Base-by-base conservation (phyloP, 176 grass and related monocot species). In the Oryza glaberrima region DNA sequence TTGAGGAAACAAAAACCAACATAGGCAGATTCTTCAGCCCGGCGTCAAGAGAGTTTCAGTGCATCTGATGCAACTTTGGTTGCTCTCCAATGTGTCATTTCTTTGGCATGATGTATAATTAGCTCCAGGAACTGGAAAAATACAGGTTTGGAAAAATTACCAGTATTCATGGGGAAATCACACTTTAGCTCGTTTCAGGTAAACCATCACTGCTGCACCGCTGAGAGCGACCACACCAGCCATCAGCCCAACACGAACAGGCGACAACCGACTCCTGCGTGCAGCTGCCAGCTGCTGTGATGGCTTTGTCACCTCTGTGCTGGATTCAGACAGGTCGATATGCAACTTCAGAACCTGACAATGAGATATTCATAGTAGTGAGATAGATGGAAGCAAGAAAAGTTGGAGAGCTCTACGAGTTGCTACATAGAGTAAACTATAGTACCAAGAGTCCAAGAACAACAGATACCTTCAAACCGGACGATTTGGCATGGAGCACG, bases 261-360 rank as follows among this genome's bases (percentile, higher is more conserved):
- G 66, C 6, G 68, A 78, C 71, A 45, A 36, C 11, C 73, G 34
- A 45, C 76, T 81, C 9, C 23, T 90, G 77, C 69, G 26, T 4
- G 72, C 70, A 73, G 67, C 77, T 60, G 82, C 84, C 81, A 91
- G 66, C 45, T 90, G 90, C 45, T 68, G 77, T 22, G 78, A 75
- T 40, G 45, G 68, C 60, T 85, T 77, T 85, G 73, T 78, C 7
- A 73, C 71, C 73, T 92, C 89, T 8, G 67, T 84, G 16, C 73
- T 85, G 9, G 69, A 44, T 75, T 71, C 70, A 1, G 63, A 81
- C 49, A 86, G 67, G 6, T 96, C 94, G 5, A 94, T 82, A 26
- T 99, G 93, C 77, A 99, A 88, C 91, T 92, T 91, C 84, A 99
- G 72, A 85, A 92, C 81, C 96, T 99, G 86, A 81, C 34, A 25